Conservation (phyloP, 2,329 filamentous ascomycete genomes). For the Aspergillus sergii region DNA sequence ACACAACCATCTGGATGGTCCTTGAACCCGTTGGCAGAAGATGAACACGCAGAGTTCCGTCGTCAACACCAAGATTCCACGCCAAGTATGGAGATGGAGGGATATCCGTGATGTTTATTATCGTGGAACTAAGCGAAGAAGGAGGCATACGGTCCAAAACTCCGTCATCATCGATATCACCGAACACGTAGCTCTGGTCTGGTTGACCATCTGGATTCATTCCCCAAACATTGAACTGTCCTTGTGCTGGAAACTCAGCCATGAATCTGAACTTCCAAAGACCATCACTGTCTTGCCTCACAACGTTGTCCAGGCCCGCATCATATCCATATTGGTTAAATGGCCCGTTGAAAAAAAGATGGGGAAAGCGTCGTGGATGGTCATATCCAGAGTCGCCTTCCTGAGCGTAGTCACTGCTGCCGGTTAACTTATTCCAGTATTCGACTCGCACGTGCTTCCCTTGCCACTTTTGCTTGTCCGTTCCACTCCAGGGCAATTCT, state of each 20-base stretch:
- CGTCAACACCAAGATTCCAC: constrained; percentile 59
- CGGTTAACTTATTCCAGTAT: constrained; percentile 63
- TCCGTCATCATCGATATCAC: constrained; percentile 63
- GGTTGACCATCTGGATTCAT: constrained; percentile 65
- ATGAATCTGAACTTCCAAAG: constrained; percentile 64
- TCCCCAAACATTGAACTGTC: constrained; percentile 69
- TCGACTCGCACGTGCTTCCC: constrained; percentile 66
- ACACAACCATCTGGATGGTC: constrained; percentile 57
- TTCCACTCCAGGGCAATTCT: constrained; percentile 60
- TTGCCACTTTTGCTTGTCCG: constrained; percentile 59
- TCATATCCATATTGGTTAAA: constrained; percentile 69
- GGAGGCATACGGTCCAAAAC: constrained; percentile 65
- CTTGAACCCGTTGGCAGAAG: constrained; percentile 58
- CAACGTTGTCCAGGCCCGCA: constrained; percentile 57
- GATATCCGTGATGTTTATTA: constrained; percentile 61
- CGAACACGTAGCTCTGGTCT: constrained; percentile 61
- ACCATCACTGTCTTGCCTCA: constrained; percentile 53
- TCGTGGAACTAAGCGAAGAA: constrained; percentile 56
- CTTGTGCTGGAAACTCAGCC: constrained; percentile 64
- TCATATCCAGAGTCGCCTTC: constrained; percentile 57
- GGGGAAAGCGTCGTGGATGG: constrained; percentile 58
- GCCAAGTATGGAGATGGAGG: constrained; percentile 59
- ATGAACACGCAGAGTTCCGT: constrained; percentile 55
- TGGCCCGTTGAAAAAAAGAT: constrained; percentile 63
- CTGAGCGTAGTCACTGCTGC: constrained; percentile 63